A percentile compares a stretch with the other conserved stretches of the same genome.
Conservation (phyloP, 495 filamentous ascomycete genomes). For the Penicillium longicatenatum region DNA sequence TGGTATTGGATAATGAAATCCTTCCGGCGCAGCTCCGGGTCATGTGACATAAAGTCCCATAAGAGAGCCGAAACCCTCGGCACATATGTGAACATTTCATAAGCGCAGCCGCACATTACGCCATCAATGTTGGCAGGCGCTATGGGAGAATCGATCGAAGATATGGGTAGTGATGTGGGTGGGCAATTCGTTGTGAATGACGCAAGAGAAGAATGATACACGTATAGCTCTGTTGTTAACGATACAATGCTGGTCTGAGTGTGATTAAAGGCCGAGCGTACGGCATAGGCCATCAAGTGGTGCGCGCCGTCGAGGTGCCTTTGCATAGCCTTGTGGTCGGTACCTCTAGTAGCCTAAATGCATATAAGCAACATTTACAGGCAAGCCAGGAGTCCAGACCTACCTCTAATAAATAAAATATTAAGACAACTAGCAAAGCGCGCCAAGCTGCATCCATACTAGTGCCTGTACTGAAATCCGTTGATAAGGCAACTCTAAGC, state of each 20-base stretch:
- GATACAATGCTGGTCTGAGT: slow-evolving; percentile 15
- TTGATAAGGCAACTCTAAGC: slow-evolving; percentile 14
- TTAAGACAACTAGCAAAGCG: slow-evolving; percentile 19
- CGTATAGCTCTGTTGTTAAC: slow-evolving; percentile 16
- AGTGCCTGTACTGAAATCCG: not conserved
- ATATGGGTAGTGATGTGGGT: not conserved
- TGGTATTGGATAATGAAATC: not conserved
- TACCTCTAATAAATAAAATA: slow-evolving; percentile 26
- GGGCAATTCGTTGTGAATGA: slow-evolving; percentile 16
- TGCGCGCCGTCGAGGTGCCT: slow-evolving; percentile 20
- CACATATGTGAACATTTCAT: slow-evolving; percentile 17
- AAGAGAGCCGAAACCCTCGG: slow-evolving; percentile 14
- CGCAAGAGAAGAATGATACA: slow-evolving; percentile 21
- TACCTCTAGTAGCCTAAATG: slow-evolving; percentile 21
- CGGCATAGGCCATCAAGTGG: slow-evolving; percentile 20
- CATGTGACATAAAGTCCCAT: slow-evolving; percentile 2
- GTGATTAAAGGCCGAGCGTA: not conserved
- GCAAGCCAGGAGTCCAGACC: not conserved
- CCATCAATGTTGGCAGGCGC: slow-evolving; percentile 2
- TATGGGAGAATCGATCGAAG: not conserved
- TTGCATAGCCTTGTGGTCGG: slow-evolving; percentile 20
- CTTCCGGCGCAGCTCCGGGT: not conserved
- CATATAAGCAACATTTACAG: slow-evolving; percentile 3
- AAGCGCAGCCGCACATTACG: slow-evolving; percentile 20
- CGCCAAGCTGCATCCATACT: slow-evolving; percentile 17